Evolutionary conservation across 208 protist genomes (phyloP).

Genomic region (Jaenimonas drosophilae): DNA sequence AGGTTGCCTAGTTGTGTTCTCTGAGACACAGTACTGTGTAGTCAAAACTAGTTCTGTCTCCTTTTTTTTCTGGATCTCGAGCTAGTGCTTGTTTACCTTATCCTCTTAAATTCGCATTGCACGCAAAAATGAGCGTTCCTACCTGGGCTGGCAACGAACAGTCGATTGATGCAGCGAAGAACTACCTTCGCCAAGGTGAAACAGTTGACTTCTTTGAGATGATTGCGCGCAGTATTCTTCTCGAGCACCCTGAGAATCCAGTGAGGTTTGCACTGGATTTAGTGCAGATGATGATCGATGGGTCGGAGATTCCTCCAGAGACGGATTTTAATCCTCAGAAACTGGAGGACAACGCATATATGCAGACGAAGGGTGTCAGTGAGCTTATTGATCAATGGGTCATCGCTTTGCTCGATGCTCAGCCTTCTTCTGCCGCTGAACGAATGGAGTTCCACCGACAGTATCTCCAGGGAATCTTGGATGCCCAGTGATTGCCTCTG

Average conservation of each 20-base stretch:
- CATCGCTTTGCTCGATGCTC: slow-evolving; percentile 66
- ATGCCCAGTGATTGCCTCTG: no score
- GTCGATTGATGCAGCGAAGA: slow-evolving; percentile 78
- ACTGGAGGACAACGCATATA: slow-evolving; percentile 66
- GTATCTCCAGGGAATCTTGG: slow-evolving; percentile 55
- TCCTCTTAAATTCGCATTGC: no score
- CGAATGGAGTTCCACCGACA: slow-evolving; percentile 75
- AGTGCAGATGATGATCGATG: slow-evolving; percentile 52
- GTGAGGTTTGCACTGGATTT: slow-evolving; percentile 39
- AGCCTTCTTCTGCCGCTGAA: slow-evolving; percentile 43
- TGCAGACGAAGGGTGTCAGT: slow-evolving; percentile 60
- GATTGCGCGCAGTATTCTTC: slow-evolving; percentile 65
- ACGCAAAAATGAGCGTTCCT: no score
- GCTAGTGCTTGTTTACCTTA: no score
- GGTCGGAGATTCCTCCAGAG: slow-evolving; percentile 30
- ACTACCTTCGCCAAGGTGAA: slow-evolving; percentile 70
- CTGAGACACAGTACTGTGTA: no score
- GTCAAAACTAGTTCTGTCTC: no score
- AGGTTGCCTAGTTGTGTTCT: no score
- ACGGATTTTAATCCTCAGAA: slow-evolving; percentile 49
- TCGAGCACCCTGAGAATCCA: slow-evolving; percentile 48
- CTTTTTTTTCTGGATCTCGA: no score
- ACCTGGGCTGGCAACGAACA: slow-evolving; percentile 78
- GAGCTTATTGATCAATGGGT: slow-evolving; percentile 87
- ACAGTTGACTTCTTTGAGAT: slow-evolving; percentile 87